A percentile compares a stretch with the other conserved stretches of the same genome.
Conservation (phyloP, 2,329 filamentous ascomycete genomes). For the Ophiostoma montium region DNA sequence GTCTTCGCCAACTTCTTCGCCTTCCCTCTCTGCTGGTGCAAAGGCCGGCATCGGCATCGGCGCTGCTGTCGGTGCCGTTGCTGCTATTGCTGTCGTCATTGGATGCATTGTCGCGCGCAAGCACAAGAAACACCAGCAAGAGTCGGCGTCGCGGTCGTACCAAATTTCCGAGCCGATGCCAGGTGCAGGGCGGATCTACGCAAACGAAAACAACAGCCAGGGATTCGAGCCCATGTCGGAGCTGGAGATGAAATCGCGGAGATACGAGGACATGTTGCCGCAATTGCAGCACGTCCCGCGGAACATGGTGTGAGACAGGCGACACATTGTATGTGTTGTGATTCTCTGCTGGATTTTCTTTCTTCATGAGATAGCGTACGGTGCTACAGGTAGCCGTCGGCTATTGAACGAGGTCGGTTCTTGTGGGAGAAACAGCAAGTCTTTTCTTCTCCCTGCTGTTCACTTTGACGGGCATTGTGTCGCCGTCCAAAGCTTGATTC, state of each 20-base stretch:
- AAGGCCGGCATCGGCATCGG: constrained; percentile 15
- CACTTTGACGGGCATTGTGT: neutral
- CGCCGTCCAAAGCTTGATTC: neutral
- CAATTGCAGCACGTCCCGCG: constrained; percentile 35
- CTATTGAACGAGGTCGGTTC: neutral
- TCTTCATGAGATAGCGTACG: neutral
- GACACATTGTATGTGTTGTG: neutral
- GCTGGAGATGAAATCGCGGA: constrained; percentile 35
- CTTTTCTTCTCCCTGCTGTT: neutral
- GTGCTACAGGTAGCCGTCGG: neutral
- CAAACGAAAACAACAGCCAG: constrained; percentile 22
- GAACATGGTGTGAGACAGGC: constrained; percentile 18
- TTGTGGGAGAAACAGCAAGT: neutral
- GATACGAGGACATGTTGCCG: constrained; percentile 45
- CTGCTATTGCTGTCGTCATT: constrained; percentile 8
- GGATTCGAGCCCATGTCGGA: constrained; percentile 27
- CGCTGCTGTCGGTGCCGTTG: constrained; percentile 10
- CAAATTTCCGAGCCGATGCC: constrained; percentile 39
- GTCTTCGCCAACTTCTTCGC: neutral
- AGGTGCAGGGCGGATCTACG: constrained; percentile 27
- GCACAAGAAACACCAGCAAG: constrained; percentile 3
- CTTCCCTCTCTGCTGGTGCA: constrained; percentile 9
- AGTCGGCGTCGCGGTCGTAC: neutral
- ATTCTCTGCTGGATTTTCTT: neutral
- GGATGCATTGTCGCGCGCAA: constrained; percentile 9